A percentile compares a stretch with the other conserved stretches of the same genome.
Conservation (phyloP, 2,329 filamentous ascomycete genomes). For the Penicillium sp. region DNA sequence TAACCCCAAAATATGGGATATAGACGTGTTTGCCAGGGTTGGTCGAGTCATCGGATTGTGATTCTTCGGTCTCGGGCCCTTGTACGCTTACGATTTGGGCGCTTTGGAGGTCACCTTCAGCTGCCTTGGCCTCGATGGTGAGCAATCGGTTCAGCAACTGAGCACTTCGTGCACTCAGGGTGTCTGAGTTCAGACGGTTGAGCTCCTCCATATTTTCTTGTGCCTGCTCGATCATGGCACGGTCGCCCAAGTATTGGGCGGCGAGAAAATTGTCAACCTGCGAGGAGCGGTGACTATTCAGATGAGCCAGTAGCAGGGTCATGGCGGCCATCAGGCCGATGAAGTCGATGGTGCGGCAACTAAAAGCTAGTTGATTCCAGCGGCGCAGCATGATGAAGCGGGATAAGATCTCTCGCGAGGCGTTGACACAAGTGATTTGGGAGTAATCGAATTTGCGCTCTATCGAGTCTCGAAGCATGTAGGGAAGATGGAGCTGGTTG, state of each 20-base stretch:
- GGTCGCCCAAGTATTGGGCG: no score
- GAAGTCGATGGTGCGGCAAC: constrained; percentile 33
- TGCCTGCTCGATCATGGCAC: no score
- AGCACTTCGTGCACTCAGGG: no score
- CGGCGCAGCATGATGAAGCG: constrained; percentile 55
- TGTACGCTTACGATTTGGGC: constrained; percentile 6
- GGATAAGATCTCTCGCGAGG: constrained; percentile 56
- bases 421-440: constrained; percentile 54
- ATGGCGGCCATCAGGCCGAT: constrained; percentile 31
- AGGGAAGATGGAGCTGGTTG: constrained; percentile 60
- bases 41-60: not conserved
- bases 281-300: constrained; percentile 29
- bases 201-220: no score
- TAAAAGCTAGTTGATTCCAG: constrained; percentile 28
- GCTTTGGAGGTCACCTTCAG: not conserved
- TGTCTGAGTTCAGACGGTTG: no score
- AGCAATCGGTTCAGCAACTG: no score
- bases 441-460: constrained; percentile 52
- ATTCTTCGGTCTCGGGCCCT: no score
- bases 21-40: no score
- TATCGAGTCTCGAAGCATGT: constrained; percentile 49
- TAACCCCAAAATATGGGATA: no score
- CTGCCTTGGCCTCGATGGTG: no score
- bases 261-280: no score
- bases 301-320: constrained; percentile 30